These are phyloP conservation scores for Corymbia maculata DNA, from an alignment of 345 rosid genomes.

Conservation along the genomic window DNA sequence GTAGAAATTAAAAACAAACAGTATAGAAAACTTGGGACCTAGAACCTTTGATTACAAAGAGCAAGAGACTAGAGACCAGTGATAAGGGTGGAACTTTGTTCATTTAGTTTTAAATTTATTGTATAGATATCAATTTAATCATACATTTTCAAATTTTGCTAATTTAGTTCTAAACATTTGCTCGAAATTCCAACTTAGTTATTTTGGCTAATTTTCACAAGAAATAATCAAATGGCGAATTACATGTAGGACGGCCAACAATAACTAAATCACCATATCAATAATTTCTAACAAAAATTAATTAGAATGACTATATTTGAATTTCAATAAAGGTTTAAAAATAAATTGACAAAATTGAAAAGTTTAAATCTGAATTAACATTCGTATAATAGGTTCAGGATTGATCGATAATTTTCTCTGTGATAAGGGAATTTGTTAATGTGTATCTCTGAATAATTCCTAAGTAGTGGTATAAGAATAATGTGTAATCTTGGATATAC, in stretches of 20 bases:
- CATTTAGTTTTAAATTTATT: background rate
- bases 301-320: background rate
- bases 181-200: background rate
- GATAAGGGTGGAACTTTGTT: background rate
- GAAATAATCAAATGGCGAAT: background rate
- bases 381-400: background rate
- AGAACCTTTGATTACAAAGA: too few species aligned
- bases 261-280: background rate
- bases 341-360: background rate
- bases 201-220: background rate
- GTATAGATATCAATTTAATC: background rate
- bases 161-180: background rate
- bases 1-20: too few species aligned
- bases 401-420: rapidly evolving
- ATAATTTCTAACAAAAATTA: background rate
- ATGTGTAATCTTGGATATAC: background rate
- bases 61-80: too few species aligned
- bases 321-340: background rate
- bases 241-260: background rate
- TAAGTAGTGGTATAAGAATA: too few species aligned
- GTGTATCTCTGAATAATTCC: too few species aligned
- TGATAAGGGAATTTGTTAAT: background rate
- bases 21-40: too few species aligned
- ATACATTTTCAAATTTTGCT: background rate
- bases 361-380: background rate